Percentiles rank a stretch among this genome's conserved stretches.
phyloP scores from a whole-genome alignment of 192 early-diverging fungal species.

The Coemansia umbellata region DNA sequence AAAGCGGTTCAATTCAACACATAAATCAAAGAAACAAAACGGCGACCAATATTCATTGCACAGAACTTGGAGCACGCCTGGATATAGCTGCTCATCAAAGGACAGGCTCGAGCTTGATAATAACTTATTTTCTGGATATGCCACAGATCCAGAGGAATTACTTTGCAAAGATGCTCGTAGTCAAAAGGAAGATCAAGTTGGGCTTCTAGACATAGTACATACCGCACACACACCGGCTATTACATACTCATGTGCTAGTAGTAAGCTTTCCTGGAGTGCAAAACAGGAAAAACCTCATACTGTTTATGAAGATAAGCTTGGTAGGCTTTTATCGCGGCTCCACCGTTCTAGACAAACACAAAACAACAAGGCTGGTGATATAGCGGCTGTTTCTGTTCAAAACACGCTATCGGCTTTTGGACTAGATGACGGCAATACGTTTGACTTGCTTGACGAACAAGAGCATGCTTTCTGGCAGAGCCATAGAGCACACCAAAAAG shows the following conservation, averaged over 20 bases:
- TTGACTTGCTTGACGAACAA: conserved; percentile 1
- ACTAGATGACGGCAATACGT: neutral
- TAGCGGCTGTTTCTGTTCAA: neutral
- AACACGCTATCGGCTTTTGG: neutral
- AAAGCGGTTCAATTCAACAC: neutral
- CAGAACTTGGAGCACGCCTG: neutral
- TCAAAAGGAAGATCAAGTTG: too few species aligned
- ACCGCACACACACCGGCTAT: neutral
- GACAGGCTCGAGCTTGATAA: neutral
- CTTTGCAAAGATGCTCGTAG: too few species aligned
- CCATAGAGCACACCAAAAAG: neutral
- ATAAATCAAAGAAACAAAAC: neutral
- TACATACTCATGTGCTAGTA: neutral
- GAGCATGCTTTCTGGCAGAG: neutral
- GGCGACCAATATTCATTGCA: too few species aligned
- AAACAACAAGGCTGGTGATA: neutral
- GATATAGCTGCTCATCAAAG: neutral
- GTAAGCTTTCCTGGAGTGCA: neutral
- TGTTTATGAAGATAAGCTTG: neutral
- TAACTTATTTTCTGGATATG: neutral
- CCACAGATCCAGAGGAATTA: neutral
- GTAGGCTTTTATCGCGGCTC: neutral
- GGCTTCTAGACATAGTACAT: neutral
- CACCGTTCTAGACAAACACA: neutral
- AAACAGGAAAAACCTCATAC: neutral